A percentile compares a stretch with the other conserved stretches of the same genome.
phyloP scores from a whole-genome alignment of 1,139 yeast genomes.

The Geotrichum candidum region DNA sequence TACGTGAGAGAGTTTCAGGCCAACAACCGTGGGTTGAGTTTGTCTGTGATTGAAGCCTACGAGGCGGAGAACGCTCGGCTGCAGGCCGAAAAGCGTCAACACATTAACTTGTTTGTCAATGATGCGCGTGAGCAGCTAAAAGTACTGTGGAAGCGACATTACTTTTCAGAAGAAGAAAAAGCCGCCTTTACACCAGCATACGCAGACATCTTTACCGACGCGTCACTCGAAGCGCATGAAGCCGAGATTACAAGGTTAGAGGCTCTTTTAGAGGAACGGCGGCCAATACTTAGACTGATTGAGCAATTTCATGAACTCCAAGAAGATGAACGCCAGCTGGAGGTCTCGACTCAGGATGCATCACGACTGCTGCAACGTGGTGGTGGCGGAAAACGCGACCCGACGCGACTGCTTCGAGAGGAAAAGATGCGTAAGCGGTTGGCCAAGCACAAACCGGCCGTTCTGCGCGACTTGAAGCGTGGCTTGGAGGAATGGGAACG shows the following conservation, averaged over 20 bases:
- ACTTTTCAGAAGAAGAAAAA: slow-evolving; percentile 47
- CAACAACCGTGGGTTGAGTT: slow-evolving; percentile 32
- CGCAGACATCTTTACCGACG: slow-evolving; percentile 47
- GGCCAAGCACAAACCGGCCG: slow-evolving; percentile 58
- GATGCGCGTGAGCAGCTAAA: slow-evolving; percentile 56
- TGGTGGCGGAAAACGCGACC: slow-evolving; percentile 43
- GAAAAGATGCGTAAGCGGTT: slow-evolving; percentile 68
- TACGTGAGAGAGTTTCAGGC: slow-evolving; percentile 26
- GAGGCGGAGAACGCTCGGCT: slow-evolving; percentile 55
- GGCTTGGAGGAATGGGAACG: slow-evolving; percentile 47
- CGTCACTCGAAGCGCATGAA: slow-evolving; percentile 54
- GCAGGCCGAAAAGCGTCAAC: slow-evolving; percentile 53
- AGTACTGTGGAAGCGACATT: slow-evolving; percentile 57
- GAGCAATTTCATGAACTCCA: slow-evolving; percentile 51
- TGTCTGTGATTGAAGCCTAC: slow-evolving; percentile 36
- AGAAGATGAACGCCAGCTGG: slow-evolving; percentile 56
- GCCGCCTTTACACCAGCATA: slow-evolving; percentile 37
- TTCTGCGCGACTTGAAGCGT: slow-evolving; percentile 47
- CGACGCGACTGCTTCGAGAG: slow-evolving; percentile 71
- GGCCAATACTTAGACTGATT: slow-evolving; percentile 40
- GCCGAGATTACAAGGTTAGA: slow-evolving; percentile 51
- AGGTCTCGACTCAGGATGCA: slow-evolving; percentile 71
- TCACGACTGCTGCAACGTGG: slow-evolving; percentile 70
- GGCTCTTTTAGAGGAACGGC: slow-evolving; percentile 45
- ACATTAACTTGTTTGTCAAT: slow-evolving; percentile 62